Conservation (phyloP, 495 filamentous ascomycete species). For the Talaromyces proteolyticus region DNA sequence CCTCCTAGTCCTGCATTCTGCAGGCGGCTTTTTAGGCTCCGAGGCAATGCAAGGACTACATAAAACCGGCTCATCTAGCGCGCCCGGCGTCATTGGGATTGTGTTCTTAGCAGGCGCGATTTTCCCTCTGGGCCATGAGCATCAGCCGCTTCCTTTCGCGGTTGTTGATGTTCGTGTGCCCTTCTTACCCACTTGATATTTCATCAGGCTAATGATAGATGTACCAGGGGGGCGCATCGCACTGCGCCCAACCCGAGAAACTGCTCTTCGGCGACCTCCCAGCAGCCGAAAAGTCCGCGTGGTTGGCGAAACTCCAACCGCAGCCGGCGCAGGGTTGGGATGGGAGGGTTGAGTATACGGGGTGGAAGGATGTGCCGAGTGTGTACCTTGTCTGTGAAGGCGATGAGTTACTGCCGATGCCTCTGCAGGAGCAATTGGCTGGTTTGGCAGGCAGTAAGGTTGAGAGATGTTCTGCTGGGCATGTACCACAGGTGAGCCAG, state of each 20-base stretch:
- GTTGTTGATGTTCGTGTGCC: conserved; percentile 7
- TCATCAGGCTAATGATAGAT: background rate
- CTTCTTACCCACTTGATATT: background rate
- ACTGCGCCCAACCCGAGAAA: conserved; percentile 5
- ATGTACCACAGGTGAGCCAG: conserved; percentile 22
- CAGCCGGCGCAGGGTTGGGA: conserved; percentile 17
- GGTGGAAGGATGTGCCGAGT: conserved; percentile 23
- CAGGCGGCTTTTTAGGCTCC: conserved; percentile 27
- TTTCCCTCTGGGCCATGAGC: conserved; percentile 10
- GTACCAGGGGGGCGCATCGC: background rate
- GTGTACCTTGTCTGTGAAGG: conserved; percentile 24
- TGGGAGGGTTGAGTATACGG: conserved; percentile 12
- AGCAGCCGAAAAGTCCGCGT: conserved; percentile 5
- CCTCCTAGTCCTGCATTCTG: conserved; percentile 30
- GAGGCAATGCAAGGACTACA: conserved; percentile 23
- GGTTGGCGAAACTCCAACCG: conserved; percentile 12
- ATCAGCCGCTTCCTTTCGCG: conserved; percentile 17
- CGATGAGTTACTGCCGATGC: conserved; percentile 12
- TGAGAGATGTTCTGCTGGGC: conserved; percentile 19
- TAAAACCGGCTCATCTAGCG: background rate
- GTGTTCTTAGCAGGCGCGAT: conserved; percentile 17
- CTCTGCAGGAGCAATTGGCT: conserved; percentile 19
- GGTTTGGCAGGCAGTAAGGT: conserved; percentile 13
- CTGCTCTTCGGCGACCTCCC: conserved; percentile 14
- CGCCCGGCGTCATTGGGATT: conserved; percentile 17